These are phyloP conservation scores for Pythium phragmiticola DNA, from an alignment of 352 stramenopile species.

Conservation along the genomic window DNA sequence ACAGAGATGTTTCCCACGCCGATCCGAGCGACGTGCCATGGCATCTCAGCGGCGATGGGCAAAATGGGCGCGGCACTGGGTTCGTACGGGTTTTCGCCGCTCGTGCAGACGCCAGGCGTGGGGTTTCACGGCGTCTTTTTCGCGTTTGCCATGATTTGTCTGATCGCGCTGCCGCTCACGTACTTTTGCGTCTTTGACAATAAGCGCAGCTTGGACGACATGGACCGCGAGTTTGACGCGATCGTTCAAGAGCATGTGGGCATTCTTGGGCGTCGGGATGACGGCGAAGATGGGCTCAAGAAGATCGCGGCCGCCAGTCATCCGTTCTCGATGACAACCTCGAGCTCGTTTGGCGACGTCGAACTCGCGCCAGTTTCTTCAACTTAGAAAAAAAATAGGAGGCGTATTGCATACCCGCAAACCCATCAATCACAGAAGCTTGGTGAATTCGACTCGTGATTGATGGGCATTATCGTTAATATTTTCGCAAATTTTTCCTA, in stretches of 20 bases:
- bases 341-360: slow-evolving; percentile 17
- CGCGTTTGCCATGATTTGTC: slow-evolving; percentile 27
- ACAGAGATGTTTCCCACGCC: slow-evolving; percentile 86
- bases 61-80: slow-evolving; percentile 84
- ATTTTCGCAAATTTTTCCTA: too few species aligned
- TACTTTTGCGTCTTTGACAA: slow-evolving; percentile 36
- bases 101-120: slow-evolving; percentile 48
- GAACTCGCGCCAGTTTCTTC: not conserved
- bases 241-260: slow-evolving; percentile 10
- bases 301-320: slow-evolving; percentile 7
- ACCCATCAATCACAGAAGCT: too few species aligned
- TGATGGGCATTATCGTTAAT: too few species aligned
- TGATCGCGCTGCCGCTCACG: slow-evolving; percentile 28
- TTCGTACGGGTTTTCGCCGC: slow-evolving; percentile 70
- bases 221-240: slow-evolving; percentile 31
- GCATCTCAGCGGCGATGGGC: slow-evolving; percentile 82
- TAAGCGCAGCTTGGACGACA: slow-evolving; percentile 15
- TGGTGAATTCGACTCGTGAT: too few species aligned
- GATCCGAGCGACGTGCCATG: slow-evolving; percentile 85
- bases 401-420: too few species aligned
- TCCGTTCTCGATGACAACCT: slow-evolving; percentile 6
- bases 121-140: slow-evolving; percentile 28
- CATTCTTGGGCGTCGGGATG: not conserved
- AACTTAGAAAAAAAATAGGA: too few species aligned
- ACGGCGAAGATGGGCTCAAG: slow-evolving; percentile 16